A percentile compares a stretch with the other conserved stretches of the same genome.
phyloP scores from a whole-genome alignment of 2,329 filamentous ascomycete genomes.

The Trichophyton equinum region DNA sequence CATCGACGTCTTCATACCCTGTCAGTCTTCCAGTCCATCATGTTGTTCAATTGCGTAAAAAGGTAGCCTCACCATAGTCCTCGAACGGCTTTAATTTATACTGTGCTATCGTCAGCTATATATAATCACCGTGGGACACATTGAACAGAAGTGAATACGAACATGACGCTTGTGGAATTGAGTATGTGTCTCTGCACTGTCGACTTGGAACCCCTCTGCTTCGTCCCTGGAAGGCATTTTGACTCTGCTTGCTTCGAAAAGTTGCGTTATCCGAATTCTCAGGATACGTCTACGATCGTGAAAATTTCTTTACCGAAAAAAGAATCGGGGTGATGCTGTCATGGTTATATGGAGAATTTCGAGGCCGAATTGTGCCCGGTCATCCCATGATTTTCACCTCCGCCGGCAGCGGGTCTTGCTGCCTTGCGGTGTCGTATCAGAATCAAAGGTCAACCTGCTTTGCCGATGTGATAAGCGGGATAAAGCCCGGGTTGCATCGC shows the following conservation, averaged over 20 bases:
- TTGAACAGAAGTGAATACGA: constrained; percentile 13
- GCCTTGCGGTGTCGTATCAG: background rate
- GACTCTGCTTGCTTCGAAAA: background rate
- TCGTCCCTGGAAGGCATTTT: constrained; percentile 35
- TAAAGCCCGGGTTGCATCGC: background rate
- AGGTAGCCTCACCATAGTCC: constrained; percentile 43
- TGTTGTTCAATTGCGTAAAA: too few species aligned
- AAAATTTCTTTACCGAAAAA: background rate
- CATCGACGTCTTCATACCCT: constrained; percentile 49
- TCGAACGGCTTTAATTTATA: constrained; percentile 77
- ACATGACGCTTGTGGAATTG: constrained; percentile 47
- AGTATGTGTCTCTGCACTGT: constrained; percentile 55
- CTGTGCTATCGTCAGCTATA: constrained; percentile 27
- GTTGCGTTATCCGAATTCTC: too few species aligned
- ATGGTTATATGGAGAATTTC: background rate
- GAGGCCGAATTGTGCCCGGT: background rate
- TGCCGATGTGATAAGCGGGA: background rate
- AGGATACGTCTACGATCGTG: too few species aligned
- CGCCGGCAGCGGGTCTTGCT: background rate
- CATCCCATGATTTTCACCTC: background rate
- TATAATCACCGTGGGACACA: background rate
- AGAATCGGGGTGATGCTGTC: background rate
- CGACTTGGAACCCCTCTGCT: constrained; percentile 38
- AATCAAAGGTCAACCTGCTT: background rate
- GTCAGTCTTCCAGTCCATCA: background rate